Conservation (phyloP, 2,329 filamentous ascomycete genomes). For the Aspergillus tanneri region DNA sequence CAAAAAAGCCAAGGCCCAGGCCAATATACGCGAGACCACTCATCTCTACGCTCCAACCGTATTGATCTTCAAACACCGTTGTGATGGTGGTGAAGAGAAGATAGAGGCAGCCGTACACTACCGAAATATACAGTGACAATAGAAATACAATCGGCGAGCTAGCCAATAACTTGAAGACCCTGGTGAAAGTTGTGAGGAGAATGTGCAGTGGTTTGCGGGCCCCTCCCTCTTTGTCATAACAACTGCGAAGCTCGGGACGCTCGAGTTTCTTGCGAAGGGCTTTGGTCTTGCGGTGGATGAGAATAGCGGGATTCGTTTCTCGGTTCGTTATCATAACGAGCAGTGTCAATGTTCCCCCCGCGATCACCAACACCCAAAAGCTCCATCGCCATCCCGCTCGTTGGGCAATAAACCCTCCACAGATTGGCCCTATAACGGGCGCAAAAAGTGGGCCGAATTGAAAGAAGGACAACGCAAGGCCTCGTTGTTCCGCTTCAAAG, state of each 20-base stretch:
- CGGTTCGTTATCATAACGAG: background rate
- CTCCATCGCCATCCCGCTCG: slow-evolving; percentile 6
- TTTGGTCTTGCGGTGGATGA: slow-evolving; percentile 1
- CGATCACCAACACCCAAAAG: slow-evolving; percentile 4
- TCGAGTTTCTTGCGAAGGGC: background rate
- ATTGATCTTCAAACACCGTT: slow-evolving; percentile 13
- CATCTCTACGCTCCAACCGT: slow-evolving; percentile 3
- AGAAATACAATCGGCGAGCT: slow-evolving; percentile 11
- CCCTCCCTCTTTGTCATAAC: background rate
- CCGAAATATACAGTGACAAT: slow-evolving; percentile 9
- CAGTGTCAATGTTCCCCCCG: background rate
- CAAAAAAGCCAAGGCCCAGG: slow-evolving; percentile 4
- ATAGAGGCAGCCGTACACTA: slow-evolving; percentile 17
- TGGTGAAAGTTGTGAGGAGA: slow-evolving; percentile 7
- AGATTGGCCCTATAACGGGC: slow-evolving; percentile 3
- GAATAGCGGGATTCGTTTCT: slow-evolving; percentile 6
- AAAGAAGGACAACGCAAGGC: background rate
- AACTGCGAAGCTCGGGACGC: background rate
- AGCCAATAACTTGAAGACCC: slow-evolving; percentile 12
- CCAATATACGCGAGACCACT: slow-evolving; percentile 15
- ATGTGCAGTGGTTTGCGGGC: background rate
- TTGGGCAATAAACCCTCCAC: slow-evolving; percentile 1
- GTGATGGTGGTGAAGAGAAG: slow-evolving; percentile 17
- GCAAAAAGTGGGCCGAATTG: background rate
- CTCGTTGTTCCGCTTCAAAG: background rate